These are phyloP conservation scores for Sporothrix sp. DNA, from an alignment of 2,329 filamentous ascomycete species.

Conservation along the genomic window DNA sequence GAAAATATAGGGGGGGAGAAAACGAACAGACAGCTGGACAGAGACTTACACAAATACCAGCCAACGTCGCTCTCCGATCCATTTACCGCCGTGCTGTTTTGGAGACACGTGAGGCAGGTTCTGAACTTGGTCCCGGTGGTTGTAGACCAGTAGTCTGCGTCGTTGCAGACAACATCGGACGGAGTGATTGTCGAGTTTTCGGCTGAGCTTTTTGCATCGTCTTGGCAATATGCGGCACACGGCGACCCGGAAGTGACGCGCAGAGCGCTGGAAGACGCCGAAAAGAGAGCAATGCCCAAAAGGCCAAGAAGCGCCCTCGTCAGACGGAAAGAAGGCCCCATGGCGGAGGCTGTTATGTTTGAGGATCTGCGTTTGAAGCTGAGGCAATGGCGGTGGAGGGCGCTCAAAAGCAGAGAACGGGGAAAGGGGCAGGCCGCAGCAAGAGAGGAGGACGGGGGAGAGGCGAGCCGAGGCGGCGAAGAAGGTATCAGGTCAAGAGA, in stretches of 20 bases:
- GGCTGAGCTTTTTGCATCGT: constrained; percentile 26
- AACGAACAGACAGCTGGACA: not conserved
- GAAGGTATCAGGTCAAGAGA: not conserved
- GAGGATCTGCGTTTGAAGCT: not conserved
- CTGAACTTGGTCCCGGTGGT: constrained; percentile 35
- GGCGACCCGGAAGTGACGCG: constrained; percentile 41
- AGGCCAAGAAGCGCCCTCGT: not conserved
- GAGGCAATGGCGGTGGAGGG: not conserved
- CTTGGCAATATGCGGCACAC: constrained; percentile 39
- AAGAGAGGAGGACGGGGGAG: not conserved
- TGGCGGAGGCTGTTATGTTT: not conserved
- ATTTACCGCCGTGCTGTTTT: constrained; percentile 33
- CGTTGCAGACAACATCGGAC: constrained; percentile 39
- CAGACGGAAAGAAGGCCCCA: not conserved
- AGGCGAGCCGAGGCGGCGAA: not conserved
- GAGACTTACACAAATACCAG: constrained; percentile 39
- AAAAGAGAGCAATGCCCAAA: constrained; percentile 7
- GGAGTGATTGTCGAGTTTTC: constrained; percentile 28
- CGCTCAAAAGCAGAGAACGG: not conserved
- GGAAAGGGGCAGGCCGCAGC: not conserved
- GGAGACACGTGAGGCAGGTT: constrained; percentile 37
- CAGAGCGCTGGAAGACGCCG: constrained; percentile 23
- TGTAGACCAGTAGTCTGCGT: constrained; percentile 31
- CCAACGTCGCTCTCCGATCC: constrained; percentile 32
- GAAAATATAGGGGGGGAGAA: too few relatives aligned